Evolutionary conservation across 2,329 filamentous ascomycete species (phyloP).

Genomic region (Aureobasidium sp.): DNA sequence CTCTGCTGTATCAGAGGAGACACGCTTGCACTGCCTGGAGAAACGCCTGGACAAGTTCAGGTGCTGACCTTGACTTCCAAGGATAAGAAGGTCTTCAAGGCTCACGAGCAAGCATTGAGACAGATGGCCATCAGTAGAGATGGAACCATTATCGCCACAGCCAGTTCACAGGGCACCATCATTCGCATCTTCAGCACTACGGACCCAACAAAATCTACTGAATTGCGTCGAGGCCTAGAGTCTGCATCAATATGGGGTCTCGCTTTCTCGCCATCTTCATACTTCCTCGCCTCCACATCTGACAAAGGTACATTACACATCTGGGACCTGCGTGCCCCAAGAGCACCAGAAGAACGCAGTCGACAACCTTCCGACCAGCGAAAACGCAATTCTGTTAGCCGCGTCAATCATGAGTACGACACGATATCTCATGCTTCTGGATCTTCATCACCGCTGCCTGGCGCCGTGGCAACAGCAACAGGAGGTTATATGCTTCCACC

Average conservation of each 20-base stretch:
- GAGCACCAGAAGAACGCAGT: constrained; percentile 27
- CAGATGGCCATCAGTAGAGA: constrained; percentile 74
- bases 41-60: constrained; percentile 80
- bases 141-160: constrained; percentile 75
- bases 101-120: constrained; percentile 70
- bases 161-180: constrained; percentile 82
- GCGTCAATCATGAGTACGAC: constrained; percentile 7
- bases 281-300: constrained; percentile 79
- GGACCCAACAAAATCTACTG: constrained; percentile 71
- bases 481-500: constrained; percentile 24
- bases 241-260: constrained; percentile 80
- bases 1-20: constrained; percentile 69
- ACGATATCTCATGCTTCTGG: constrained; percentile 11
- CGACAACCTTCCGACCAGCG: constrained; percentile 16
- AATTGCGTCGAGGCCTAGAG: constrained; percentile 83
- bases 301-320: constrained; percentile 95
- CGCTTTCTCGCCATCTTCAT: constrained; percentile 74
- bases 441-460: constrained; percentile 11
- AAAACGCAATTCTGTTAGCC: constrained; percentile 9
- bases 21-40: constrained; percentile 76
- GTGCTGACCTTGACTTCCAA: constrained; percentile 68
- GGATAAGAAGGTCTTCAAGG: constrained; percentile 88
- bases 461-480: constrained; percentile 19
- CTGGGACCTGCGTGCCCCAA: constrained; percentile 67
- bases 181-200: constrained; percentile 76